phyloP scores from a whole-genome alignment of 306 rosid species.

The Dalbergia cultrata region DNA sequence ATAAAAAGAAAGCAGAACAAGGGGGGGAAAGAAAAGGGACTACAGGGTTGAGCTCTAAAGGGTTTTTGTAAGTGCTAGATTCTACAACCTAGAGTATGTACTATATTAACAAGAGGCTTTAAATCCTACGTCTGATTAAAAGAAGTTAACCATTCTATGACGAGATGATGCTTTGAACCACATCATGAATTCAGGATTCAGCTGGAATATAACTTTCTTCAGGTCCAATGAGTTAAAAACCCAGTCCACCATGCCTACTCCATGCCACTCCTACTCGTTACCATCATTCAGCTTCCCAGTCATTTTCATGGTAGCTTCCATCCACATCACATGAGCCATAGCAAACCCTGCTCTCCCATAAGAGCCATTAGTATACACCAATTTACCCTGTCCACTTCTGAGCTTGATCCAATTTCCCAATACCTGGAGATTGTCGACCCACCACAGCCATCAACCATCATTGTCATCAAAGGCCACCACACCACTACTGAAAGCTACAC shows the following conservation, averaged over 20 bases:
- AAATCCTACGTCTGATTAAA: slow-evolving; percentile 27
- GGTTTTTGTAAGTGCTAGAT: slow-evolving; percentile 31
- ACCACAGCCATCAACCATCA: slow-evolving; percentile 48
- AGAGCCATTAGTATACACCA: slow-evolving; percentile 41
- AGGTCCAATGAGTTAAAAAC: slow-evolving; percentile 21
- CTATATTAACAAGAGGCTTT: slow-evolving; percentile 40
- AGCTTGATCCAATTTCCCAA: slow-evolving; percentile 28
- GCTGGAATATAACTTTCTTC: slow-evolving; percentile 44
- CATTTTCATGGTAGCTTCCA: slow-evolving; percentile 41
- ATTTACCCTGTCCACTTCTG: slow-evolving; percentile 37
- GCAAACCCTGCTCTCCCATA: slow-evolving; percentile 35
- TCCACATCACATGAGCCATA: slow-evolving; percentile 30
- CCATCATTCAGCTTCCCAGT: slow-evolving; percentile 47
- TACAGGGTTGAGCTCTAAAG: slow-evolving; percentile 38
- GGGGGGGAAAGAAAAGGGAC: neutral
- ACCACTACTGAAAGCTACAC: slow-evolving; percentile 48
- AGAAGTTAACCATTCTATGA: slow-evolving; percentile 43
- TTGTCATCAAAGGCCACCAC: slow-evolving; percentile 35
- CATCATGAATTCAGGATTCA: slow-evolving; percentile 31
- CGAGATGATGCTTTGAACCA: slow-evolving; percentile 35
- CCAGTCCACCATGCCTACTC: slow-evolving; percentile 42
- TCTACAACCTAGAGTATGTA: slow-evolving; percentile 54
- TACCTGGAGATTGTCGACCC: slow-evolving; percentile 46
- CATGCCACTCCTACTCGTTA: slow-evolving; percentile 44
- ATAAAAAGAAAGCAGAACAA: neutral